Percentiles rank a stretch among this genome's conserved stretches.
These are phyloP conservation scores for Rhodotorula toruloides DNA, from an alignment of 768 basidiomycete species.

Conservation along the genomic window DNA sequence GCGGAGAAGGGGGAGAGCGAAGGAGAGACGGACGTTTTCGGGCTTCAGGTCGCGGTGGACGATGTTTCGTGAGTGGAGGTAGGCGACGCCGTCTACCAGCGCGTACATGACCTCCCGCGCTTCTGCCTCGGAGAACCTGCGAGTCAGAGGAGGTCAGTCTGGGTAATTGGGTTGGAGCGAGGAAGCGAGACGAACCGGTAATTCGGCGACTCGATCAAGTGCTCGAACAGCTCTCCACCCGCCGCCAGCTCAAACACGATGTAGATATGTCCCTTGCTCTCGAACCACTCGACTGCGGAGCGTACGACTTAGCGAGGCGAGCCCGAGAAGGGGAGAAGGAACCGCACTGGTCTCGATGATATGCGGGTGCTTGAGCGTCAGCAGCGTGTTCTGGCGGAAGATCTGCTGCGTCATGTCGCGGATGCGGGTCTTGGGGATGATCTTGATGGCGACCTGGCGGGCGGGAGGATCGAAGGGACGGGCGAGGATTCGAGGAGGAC, in stretches of 20 bases:
- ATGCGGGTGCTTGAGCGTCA: constrained; percentile 21
- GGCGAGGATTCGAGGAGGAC: neutral
- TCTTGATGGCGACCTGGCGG: constrained; percentile 33
- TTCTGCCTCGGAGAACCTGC: constrained; percentile 32
- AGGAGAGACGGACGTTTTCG: constrained; percentile 59
- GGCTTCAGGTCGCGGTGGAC: constrained; percentile 66
- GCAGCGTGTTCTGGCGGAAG: constrained; percentile 29
- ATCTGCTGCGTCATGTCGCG: constrained; percentile 23
- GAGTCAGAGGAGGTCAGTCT: too few species aligned
- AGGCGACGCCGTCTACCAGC: constrained; percentile 67
- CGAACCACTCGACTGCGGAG: constrained; percentile 37
- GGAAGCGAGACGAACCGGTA: constrained; percentile 36
- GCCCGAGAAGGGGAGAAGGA: too few species aligned
- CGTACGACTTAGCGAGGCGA: too few species aligned
- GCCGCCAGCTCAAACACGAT: constrained; percentile 96
- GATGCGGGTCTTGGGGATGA: constrained; percentile 26
- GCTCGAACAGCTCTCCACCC: constrained; percentile 94
- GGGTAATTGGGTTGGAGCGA: too few species aligned
- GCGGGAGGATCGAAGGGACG: too few species aligned
- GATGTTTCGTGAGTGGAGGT: constrained; percentile 82
- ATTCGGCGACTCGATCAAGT: constrained; percentile 61
- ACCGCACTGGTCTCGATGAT: constrained; percentile 16
- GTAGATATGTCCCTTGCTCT: constrained; percentile 51
- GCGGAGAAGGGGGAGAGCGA: too few species aligned
- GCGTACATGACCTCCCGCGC: constrained; percentile 32